These are phyloP conservation scores for Lachnellula hyalina DNA, from an alignment of 2,329 filamentous ascomycete species.

Conservation along the genomic window DNA sequence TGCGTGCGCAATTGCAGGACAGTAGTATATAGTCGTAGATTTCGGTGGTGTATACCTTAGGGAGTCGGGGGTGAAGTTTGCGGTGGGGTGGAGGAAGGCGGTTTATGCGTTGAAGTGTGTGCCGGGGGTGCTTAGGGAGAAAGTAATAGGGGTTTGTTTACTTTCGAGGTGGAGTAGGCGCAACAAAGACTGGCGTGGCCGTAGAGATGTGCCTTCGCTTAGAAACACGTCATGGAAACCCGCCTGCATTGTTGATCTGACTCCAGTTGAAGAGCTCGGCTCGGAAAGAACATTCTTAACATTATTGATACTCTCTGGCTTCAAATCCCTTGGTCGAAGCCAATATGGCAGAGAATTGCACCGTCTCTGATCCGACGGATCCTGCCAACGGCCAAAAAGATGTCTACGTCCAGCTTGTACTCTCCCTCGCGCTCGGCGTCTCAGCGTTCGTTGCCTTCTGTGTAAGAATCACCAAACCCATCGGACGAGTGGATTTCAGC, in stretches of 20 bases:
- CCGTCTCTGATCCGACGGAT: conserved; percentile 23
- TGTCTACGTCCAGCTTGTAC: conserved; percentile 57
- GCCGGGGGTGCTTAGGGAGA: no score
- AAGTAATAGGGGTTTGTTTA: no score
- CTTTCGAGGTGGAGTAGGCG: no score
- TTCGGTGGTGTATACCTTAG: neutral
- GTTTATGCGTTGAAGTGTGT: no score
- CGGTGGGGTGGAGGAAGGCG: neutral
- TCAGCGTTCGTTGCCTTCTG: conserved; percentile 73
- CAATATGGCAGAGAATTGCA: conserved; percentile 14
- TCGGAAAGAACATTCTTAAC: no score
- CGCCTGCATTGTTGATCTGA: neutral
- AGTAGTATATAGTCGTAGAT: neutral
- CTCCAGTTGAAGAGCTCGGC: neutral
- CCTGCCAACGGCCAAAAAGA: conserved; percentile 24
- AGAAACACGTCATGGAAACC: neutral
- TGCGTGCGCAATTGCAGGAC: neutral
- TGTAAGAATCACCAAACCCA: conserved; percentile 39
- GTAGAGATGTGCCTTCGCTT: neutral
- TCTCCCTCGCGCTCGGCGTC: conserved; percentile 66
- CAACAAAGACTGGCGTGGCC: neutral
- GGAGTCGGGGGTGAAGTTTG: neutral
- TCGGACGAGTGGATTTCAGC: neutral
- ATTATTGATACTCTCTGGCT: no score
- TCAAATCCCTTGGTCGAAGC: no score